Base-by-base conservation (phyloP, 2,329 filamentous ascomycete species). In the Colletotrichum sp. region DNA sequence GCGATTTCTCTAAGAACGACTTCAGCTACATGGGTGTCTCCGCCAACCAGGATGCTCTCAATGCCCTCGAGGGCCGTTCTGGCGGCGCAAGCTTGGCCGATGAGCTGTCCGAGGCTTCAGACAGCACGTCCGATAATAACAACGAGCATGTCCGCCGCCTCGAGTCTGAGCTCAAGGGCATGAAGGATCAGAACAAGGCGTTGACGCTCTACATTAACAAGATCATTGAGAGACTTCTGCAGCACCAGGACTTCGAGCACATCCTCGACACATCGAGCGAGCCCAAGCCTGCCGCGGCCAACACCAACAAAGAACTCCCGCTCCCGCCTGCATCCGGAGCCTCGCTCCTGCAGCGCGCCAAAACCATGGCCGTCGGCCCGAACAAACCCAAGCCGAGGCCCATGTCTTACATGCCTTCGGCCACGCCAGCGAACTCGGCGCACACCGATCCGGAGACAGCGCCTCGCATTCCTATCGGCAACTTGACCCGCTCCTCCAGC, bases 141-240 rank as follows among this genome's bases (percentile, higher is more conserved):
- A 90, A 90, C 78, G 91, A 92, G 71, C 86, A 86, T 62, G 89
- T 91, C 78, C 93, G 93, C 80, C 92, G 92, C 68, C 88, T 97
- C 15, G 96, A 98, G 83, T 86, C 89, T 13, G 96, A 98, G 80
- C 85, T 97, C 79, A 95, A 94, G 84, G 89, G 91, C 10, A 88
- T 95, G 80, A 96, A 95, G 86, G 96, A 98, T 83, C 94, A 98
- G 87, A 98, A 99, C 89, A 98, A 98, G 88, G 97, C 97, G 34
- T 89, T 99, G 80, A 98, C 96, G 28, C 89, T 98, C 78, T 99
- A 99, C 87, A 98, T 99, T 88, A 98, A 98, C 91, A 98, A 97
- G 87, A 98, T 99, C 84, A 98, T 99, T 83, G 97, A 97, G 84
- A 94, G 97, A 72, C 91, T 99, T 60, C 90, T 99, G 77, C 94